Evolutionary conservation across 257 asterid species (phyloP).

Genomic region (Fraxinus anomala): DNA sequence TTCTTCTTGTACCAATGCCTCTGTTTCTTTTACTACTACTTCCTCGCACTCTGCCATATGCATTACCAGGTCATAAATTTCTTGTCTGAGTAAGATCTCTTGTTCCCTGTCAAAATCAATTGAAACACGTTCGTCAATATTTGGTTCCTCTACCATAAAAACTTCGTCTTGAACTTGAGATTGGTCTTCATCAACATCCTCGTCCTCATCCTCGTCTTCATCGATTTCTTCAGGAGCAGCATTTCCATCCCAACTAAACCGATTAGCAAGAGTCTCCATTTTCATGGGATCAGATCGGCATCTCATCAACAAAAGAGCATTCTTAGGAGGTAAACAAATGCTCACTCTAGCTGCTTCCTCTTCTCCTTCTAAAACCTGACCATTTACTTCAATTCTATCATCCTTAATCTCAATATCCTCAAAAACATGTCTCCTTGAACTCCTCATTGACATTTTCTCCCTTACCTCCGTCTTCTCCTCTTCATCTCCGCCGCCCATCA

Average conservation of each 20-base stretch:
- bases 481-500: conserved; percentile 75
- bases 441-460: conserved; percentile 42
- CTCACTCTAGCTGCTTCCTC: conserved; percentile 63
- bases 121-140: conserved; percentile 24
- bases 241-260: conserved; percentile 56
- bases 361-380: conserved; percentile 32
- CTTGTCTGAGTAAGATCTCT: conserved; percentile 27
- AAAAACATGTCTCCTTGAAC: conserved; percentile 82
- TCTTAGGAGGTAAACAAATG: conserved; percentile 89
- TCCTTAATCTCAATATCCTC: conserved; percentile 78
- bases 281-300: conserved; percentile 97
- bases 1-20: conserved; percentile 6
- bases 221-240: conserved; percentile 30
- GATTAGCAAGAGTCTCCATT: conserved; percentile 71
- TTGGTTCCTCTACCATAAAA: not conserved
- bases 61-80: conserved; percentile 19
- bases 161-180: conserved; percentile 26
- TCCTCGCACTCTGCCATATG: conserved; percentile 24
- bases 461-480: conserved; percentile 35
- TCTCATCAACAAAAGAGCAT: conserved; percentile 88
- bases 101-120: conserved; percentile 29
- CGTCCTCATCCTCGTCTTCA: conserved; percentile 35
- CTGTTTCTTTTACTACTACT: conserved; percentile 17
- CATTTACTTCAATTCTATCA: conserved; percentile 54
- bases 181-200: conserved; percentile 1